Evolutionary conservation across 2,329 filamentous ascomycete genomes (phyloP).

Genomic region (Fusarium ramigenum): DNA sequence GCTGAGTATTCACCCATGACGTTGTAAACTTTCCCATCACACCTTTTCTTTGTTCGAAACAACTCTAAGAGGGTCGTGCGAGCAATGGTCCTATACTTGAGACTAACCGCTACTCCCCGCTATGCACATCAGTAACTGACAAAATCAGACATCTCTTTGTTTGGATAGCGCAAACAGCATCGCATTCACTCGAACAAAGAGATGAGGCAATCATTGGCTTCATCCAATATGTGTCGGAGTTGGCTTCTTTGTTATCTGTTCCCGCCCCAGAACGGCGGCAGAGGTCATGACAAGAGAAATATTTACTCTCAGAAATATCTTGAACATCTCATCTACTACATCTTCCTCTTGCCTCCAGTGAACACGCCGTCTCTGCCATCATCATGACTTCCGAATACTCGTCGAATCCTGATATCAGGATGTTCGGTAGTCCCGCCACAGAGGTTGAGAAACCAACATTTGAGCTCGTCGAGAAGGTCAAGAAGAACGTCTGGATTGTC

Average conservation of each 20-base stretch:
- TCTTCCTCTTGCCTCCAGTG: not conserved
- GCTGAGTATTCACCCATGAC: not conserved
- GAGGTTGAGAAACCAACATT: conserved; percentile 33
- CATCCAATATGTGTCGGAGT: not conserved
- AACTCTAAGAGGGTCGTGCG: conserved; percentile 2
- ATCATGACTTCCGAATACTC: conserved; percentile 7
- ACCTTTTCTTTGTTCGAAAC: conserved; percentile 33
- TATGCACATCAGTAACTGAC: not conserved
- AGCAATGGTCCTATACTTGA: not conserved
- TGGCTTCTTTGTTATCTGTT: conserved; percentile 35
- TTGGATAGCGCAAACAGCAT: not conserved
- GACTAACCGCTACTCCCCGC: not conserved
- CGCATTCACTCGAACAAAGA: conserved; percentile 28
- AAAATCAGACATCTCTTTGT: conserved; percentile 7
- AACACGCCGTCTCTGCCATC: not conserved
- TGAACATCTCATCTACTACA: not conserved
- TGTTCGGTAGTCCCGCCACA: not conserved
- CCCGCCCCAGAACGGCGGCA: not conserved
- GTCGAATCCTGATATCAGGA: not conserved
- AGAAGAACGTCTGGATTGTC: conserved; percentile 47
- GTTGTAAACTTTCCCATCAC: not conserved
- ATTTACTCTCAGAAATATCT: not conserved
- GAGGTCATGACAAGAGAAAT: not conserved
- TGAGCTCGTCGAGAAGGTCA: conserved; percentile 44
- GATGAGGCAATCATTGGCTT: not conserved